Percentiles rank a stretch among this genome's conserved stretches.
These are phyloP conservation scores for Gymnopilus dilepis DNA, from an alignment of 768 basidiomycete species.

Conservation along the genomic window DNA sequence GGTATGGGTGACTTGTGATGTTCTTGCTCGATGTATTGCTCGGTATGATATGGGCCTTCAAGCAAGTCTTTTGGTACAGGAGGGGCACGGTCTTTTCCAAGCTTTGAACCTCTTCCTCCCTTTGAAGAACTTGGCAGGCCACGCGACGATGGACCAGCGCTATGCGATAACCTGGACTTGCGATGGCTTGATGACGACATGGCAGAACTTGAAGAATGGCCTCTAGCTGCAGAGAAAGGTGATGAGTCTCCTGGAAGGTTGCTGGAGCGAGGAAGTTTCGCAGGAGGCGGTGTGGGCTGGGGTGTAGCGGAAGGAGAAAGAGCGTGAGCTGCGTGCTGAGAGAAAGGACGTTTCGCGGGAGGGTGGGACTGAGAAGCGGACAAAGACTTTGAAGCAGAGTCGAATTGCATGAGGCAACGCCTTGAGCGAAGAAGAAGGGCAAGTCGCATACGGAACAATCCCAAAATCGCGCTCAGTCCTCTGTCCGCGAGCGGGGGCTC, in stretches of 20 bases:
- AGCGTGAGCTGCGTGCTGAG: slow-evolving; percentile 42
- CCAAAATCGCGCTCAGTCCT: background rate
- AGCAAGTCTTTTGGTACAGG: slow-evolving; percentile 22
- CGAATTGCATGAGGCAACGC: slow-evolving; percentile 66
- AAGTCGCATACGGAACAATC: slow-evolving; percentile 52
- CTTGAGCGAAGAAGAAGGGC: slow-evolving; percentile 50
- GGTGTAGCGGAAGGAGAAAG: slow-evolving; percentile 24
- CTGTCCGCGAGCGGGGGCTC: background rate
- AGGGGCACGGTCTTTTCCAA: slow-evolving; percentile 8
- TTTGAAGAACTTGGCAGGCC: slow-evolving; percentile 10
- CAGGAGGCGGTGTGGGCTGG: slow-evolving; percentile 25
- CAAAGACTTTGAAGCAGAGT: slow-evolving; percentile 38
- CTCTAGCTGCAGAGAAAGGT: slow-evolving; percentile 22
- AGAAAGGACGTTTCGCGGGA: slow-evolving; percentile 51
- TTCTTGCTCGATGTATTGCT: slow-evolving; percentile 37
- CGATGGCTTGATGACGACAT: slow-evolving; percentile 26
- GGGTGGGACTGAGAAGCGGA: slow-evolving; percentile 26
- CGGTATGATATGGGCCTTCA: slow-evolving; percentile 40
- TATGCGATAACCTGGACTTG: slow-evolving; percentile 12
- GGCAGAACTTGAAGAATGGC: slow-evolving; percentile 5
- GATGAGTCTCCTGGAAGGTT: slow-evolving; percentile 17
- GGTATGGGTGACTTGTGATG: slow-evolving; percentile 36
- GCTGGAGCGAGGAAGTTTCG: slow-evolving; percentile 26
- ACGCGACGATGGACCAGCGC: slow-evolving; percentile 20
- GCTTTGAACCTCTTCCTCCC: slow-evolving; percentile 11